These are phyloP conservation scores for Boletus austroedulis DNA, from an alignment of 1,284 basidiomycete species.

Conservation along the genomic window DNA sequence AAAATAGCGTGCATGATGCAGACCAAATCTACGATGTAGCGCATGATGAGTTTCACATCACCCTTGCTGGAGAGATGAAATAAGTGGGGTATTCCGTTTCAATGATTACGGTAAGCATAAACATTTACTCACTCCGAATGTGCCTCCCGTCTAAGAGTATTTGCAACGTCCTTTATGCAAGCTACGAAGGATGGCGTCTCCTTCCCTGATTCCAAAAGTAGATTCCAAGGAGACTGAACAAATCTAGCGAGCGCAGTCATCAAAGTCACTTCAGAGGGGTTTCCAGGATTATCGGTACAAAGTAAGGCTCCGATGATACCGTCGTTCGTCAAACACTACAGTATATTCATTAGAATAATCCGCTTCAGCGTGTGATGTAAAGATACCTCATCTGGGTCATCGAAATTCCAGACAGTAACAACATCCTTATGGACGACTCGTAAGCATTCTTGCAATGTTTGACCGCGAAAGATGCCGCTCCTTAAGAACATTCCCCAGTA, in stretches of 20 bases:
- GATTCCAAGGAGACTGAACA: not conserved
- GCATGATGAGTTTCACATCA: slow-evolving; percentile 20
- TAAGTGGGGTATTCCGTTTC: not conserved
- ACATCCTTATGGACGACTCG: slow-evolving; percentile 29
- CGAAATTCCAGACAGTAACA: slow-evolving; percentile 31
- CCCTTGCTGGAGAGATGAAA: not conserved
- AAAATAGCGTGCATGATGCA: slow-evolving; percentile 27
- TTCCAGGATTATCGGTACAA: not conserved
- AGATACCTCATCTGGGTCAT: slow-evolving; percentile 24
- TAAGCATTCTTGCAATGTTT: slow-evolving; percentile 20
- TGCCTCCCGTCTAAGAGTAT: slow-evolving; percentile 15
- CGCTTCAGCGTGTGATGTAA: not conserved
- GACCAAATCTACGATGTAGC: slow-evolving; percentile 25
- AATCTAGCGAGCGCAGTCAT: slow-evolving; percentile 1
- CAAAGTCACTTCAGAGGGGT: slow-evolving; percentile 7
- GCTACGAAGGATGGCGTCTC: not conserved
- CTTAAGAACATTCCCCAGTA: slow-evolving; percentile 32
- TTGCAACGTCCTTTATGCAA: not conserved
- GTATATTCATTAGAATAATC: not conserved
- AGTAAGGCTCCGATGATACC: slow-evolving; percentile 3
- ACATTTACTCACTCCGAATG: slow-evolving; percentile 7
- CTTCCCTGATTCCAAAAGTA: not conserved
- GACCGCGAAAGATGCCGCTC: slow-evolving; percentile 21
- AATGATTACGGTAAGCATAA: not conserved
- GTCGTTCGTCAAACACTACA: slow-evolving; percentile 15